Evolutionary conservation across 768 basidiomycete species (phyloP), one percentile per base, ranked within the genome.

Genomic region (Chiua virens): DNA sequence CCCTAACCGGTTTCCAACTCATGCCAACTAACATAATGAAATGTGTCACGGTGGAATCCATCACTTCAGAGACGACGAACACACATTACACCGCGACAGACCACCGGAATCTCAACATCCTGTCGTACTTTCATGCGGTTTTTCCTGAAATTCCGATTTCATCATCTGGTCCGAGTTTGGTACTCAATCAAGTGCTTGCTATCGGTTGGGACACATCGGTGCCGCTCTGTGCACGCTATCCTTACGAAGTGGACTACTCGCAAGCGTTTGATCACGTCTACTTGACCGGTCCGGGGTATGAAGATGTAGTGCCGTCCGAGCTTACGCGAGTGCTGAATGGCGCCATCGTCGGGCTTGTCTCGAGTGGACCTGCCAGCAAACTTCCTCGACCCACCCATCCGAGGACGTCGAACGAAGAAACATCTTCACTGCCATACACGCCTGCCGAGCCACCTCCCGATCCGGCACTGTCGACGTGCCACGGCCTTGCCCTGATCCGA

Each of bases 401-500:
- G 6, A 36, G 36, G 3, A 40, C 52, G 13, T 18, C 15, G 34
- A 17, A 17, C 4, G 34, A 32, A 27, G 47, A 42, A n/a, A 36
- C 18, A 18, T 38, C 20, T 42, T 46, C 22, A 5, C 61, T 86
- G 6, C 77, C 82, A 0, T 96, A 94, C 66, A 71, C 63, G 0
- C 90, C 85, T 59, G 77, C 75, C 0, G 66, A 73, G 0, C 54
- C 73, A 0, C 71, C 74, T 1, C 91, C 92, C 0, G 69, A 79
- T 2, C 86, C 91, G 0, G 59, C 72, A 1, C 67, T 74, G 0
- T 89, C 89, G 1, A 76, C 58, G 9, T 92, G 90, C 55, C 69
- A 84, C 22, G 95, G 93, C 1, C 73, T 96, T 18, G 96, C 79
- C 0, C 73, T 97, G 44, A 75, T 98, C 14, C 85, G 94, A 20